Evolutionary conservation across 768 basidiomycete species (phyloP), one percentile per base, ranked within the genome.

Genomic region (Punctularia strigosozonata): DNA sequence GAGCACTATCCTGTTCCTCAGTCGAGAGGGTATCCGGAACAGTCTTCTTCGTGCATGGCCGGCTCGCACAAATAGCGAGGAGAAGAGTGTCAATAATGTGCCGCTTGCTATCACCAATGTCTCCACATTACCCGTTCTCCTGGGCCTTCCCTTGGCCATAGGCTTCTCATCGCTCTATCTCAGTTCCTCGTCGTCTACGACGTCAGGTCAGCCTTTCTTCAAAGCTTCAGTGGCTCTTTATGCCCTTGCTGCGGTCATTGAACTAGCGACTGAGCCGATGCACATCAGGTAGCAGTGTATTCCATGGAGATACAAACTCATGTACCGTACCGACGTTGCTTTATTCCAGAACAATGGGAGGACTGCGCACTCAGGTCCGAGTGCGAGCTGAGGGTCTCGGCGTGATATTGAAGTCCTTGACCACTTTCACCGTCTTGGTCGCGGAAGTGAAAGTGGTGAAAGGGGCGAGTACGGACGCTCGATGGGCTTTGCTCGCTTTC

Each of bases 1-100:
- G 33, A 86, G 81, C 48, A 90, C 90, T 8, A 85, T 92, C 50
- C 66, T 98, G 31, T 97, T 98, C 57, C 67, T 98, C 6, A 80
- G 82, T 24, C 69, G 95, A n/a, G 95, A 99, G 57, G 94, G 92
- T 14, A 72, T 98, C 6, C 71, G 95, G 28, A 87, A 82, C 54
- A 78, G 86, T 5, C 69, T 95, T 4, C 66, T 95, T 13, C 74
- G 91, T n/a, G 67, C 66, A 24, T 54, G 57, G 43, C 45, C 33
- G 13, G 7, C 13, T 13, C 13, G 8, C 18, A 34, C 12, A 20
- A 20, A 20, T 23, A 20, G 19, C 15, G 24, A 31, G 20, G 24
- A 31, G 6, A n/a, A 35, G n/a, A 18, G n/a, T 34, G 10, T 19
- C 38, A 15, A 15, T 31, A n/a, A 39, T 43, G 19, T 36, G 0